Base-by-base conservation (phyloP, 306 rosid species). In the Inga leiocalycina region DNA sequence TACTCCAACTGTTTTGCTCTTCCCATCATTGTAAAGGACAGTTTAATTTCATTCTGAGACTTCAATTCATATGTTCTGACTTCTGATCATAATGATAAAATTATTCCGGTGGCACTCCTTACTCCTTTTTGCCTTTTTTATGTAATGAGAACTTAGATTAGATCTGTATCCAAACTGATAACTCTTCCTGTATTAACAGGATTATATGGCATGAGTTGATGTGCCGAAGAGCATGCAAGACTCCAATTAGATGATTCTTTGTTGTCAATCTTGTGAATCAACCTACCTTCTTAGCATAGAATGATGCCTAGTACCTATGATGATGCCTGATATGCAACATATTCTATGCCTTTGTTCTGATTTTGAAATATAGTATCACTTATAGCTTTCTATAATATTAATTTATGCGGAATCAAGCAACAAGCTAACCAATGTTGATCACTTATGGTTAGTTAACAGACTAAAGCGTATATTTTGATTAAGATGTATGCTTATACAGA, bases 391-490 rank as follows among this genome's bases (percentile, higher is more conserved):
- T 32, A 32, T 52, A n/a, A 35, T 62, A 37, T 24, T 79, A 45
- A 44, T 10, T 37, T 48, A 77, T 6, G 74, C 22, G 4, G 79
- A 67, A 46, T 49, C 49, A 75, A 24, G 46, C 6, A 34, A 24
- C 75, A 66, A 15, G 54, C 24, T 34, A 67, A n/a, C 65, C 41
- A 34, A 43, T 59, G 34, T 70, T 57, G 37, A 56, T 74, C 20
- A 52, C 77, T 51, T 24, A 12, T 22, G 27, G 56, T 48, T 67
- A 20, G n/a, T 84, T 74, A 69, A 49, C 37, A 69, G 75, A 57
- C 12, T 62, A 8, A 35, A 69, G 43, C 24, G 14, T 79, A 39
- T 39, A 19, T 14, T 19, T 32, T 69, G 15, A 22, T 69, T 51
- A 20, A 49, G 12, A 59, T 37, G 30, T 46, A 37, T 79, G 54